Base-by-base conservation (phyloP, 306 rosid species). In the Vachellia pachyceras region DNA sequence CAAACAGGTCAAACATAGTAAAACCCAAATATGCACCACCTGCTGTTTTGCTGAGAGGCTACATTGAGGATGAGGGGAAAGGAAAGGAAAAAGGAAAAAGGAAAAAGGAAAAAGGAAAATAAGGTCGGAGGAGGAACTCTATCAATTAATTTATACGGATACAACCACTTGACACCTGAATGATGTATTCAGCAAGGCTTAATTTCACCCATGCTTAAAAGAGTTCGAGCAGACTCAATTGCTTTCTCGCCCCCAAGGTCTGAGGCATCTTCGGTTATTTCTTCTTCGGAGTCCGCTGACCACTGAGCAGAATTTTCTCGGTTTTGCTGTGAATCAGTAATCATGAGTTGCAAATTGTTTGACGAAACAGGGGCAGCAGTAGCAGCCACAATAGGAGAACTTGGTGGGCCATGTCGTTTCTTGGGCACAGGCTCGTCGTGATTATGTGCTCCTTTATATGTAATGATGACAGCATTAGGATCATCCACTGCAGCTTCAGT, bases 231-330 rank as follows among this genome's bases (percentile, higher is more conserved):
- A 1, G 99, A 96, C 77, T 96, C 99, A 52, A 96, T 92, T 76
- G 99, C 99, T 82, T 96, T 96, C 85, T 96, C 99, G 5, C 97
- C 94, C 41, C 98, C 99, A 22, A 93, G 97, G 39, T 93, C 98
- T 83, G 90, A 36, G 80, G 97, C 96, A 84, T 96, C 97, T 65
- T 98, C 91, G 0, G 94, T 96, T 80, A 96, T 83, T 82, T 93
- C 99, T 79, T 97, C 99, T 58, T 91, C 96, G 0, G 88, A 89
- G 83, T 88, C 99, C 78, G 87, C 97, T 0, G 97, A 92, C 90
- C 92, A 89, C 77, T 93, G 92, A 73, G 94, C 89, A 60, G 94
- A 82, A 69, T 65, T 15, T 39, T 63, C 74, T 82, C 84, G 84
- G 80, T 76, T 85, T 77, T 80, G 91, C 0, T 9, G 78, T 0